phyloP scores from a whole-genome alignment of 805 yeast species.

The Yarrowia phangngaensis region DNA sequence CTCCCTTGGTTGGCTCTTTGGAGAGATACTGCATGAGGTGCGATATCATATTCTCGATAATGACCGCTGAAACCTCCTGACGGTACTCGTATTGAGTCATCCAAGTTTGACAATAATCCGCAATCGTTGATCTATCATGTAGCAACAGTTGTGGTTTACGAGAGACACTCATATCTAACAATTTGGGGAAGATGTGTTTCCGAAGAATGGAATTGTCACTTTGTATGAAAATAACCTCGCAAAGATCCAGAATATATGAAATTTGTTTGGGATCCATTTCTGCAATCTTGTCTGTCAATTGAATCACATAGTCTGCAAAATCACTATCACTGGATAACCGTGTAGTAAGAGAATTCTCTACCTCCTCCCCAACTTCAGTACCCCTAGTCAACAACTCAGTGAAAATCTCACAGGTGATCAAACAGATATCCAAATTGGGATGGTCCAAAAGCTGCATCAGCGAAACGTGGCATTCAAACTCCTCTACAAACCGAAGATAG shows the following conservation, averaged over 20 bases:
- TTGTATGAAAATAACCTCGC: not conserved
- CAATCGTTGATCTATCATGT: conserved; percentile 13
- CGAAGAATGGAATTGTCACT: not conserved
- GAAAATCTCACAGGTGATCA: conserved; percentile 16
- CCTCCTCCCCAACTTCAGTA: not conserved
- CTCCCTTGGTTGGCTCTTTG: conserved; percentile 13
- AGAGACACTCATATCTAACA: not conserved
- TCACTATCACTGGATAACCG: not conserved
- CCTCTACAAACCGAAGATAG: conserved; percentile 5
- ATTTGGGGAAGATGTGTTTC: conserved; percentile 5
- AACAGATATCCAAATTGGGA: conserved; percentile 15
- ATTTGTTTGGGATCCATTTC: not conserved
- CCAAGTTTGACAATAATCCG: conserved; percentile 5
- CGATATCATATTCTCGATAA: not conserved
- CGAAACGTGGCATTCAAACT: not conserved
- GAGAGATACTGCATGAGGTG: not conserved
- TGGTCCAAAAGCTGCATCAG: conserved; percentile 18
- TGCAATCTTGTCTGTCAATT: conserved; percentile 18
- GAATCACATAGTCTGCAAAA: not conserved
- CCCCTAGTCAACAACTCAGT: not conserved
- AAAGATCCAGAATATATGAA: not conserved
- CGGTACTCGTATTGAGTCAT: conserved; percentile 10
- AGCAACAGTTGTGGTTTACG: not conserved
- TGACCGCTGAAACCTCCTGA: not conserved
- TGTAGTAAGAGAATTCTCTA: not conserved